A percentile compares a stretch with the other conserved stretches of the same genome.
Evolutionary conservation across 495 filamentous ascomycete species (phyloP).

Genomic region (Neurospora hispaniola): DNA sequence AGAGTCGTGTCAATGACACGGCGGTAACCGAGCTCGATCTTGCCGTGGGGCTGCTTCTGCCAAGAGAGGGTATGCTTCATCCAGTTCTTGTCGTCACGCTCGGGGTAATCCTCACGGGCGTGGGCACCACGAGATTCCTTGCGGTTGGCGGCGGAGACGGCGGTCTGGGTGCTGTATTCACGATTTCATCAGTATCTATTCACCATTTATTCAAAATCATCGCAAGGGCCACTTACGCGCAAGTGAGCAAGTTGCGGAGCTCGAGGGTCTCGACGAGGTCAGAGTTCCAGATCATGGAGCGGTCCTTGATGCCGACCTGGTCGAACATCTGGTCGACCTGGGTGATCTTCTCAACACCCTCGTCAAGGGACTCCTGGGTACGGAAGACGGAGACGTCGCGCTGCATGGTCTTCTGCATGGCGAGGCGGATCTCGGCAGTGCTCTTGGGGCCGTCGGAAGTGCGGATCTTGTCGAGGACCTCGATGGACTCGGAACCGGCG

Average conservation of each 20-base stretch:
- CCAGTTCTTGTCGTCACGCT: slow-evolving; percentile 88
- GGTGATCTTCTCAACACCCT: slow-evolving; percentile 71
- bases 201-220: neutral
- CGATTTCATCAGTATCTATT: neutral
- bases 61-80: slow-evolving; percentile 97
- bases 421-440: slow-evolving; percentile 74
- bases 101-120: slow-evolving; percentile 89
- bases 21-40: slow-evolving; percentile 69
- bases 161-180: slow-evolving; percentile 60
- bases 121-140: slow-evolving; percentile 94
- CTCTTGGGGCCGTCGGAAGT: slow-evolving; percentile 74
- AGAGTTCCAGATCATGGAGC: slow-evolving; percentile 99
- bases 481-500: slow-evolving; percentile 77
- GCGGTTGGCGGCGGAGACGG: slow-evolving; percentile 69
- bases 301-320: slow-evolving; percentile 87
- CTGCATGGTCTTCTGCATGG: slow-evolving; percentile 98
- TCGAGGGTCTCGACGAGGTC: slow-evolving; percentile 94
- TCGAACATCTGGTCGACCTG: slow-evolving; percentile 69
- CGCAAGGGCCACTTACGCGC: slow-evolving; percentile 56
- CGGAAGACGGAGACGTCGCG: slow-evolving; percentile 95
- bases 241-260: slow-evolving; percentile 85
- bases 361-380: slow-evolving; percentile 77
- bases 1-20: slow-evolving; percentile 65
- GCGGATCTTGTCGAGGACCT: slow-evolving; percentile 74
- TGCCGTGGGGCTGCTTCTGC: slow-evolving; percentile 79